Conservation (phyloP, 1,139 yeast genomes). For the Protomyces inouyei region DNA sequence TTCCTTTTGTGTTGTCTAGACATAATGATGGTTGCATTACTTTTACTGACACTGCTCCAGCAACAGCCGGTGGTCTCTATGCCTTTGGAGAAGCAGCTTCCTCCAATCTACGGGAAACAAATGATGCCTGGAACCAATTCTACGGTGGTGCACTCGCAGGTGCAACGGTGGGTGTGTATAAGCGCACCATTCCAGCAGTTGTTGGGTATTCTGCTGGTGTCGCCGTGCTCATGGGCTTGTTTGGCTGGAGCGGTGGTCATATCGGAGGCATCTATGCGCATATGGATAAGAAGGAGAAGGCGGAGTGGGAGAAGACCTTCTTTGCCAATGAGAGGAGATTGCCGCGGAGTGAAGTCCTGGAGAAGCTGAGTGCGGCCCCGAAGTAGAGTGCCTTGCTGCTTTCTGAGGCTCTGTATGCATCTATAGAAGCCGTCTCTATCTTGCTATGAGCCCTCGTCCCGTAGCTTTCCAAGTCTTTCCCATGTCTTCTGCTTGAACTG, state of each 20-base stretch:
- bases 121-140: conserved; percentile 48
- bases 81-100: conserved; percentile 42
- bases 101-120: conserved; percentile 46
- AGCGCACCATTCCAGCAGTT: conserved; percentile 44
- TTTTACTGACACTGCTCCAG: conserved; percentile 18
- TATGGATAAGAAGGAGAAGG: conserved; percentile 14
- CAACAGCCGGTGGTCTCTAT: conserved; percentile 43
- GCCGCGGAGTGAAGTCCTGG: conserved; percentile 25
- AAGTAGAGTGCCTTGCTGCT: not conserved
- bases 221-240: conserved; percentile 42
- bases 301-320: conserved; percentile 12
- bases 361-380: conserved; percentile 26
- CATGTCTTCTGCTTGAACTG: too few relatives aligned
- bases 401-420: too few relatives aligned
- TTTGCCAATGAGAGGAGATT: conserved; percentile 27
- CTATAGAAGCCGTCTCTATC: too few relatives aligned
- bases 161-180: conserved; percentile 43
- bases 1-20: not conserved
- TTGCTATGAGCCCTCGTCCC: too few relatives aligned
- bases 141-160: conserved; percentile 52
- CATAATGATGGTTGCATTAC: not conserved
- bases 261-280: conserved; percentile 25
- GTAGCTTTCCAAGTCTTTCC: too few relatives aligned
- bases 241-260: conserved; percentile 32
- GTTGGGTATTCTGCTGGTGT: conserved; percentile 46